Conservation (phyloP, 495 filamentous ascomycete genomes). For the Penicillium paxilli region DNA sequence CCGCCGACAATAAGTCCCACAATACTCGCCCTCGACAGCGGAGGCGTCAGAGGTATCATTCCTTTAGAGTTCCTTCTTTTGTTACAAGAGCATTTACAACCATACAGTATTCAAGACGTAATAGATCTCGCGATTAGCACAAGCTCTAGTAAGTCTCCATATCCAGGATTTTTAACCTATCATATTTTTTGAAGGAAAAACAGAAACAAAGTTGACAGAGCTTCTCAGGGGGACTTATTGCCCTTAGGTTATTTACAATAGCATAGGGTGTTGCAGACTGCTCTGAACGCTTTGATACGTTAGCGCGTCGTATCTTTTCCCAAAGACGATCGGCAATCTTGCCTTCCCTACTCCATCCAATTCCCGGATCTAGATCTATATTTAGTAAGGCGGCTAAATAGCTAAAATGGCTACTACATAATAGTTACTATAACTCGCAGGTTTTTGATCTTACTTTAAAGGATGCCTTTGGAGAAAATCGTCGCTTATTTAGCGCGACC, state of each 20-base stretch:
- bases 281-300: conserved; percentile 21
- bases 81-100: conserved; percentile 28
- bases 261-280: conserved; percentile 20
- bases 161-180: neutral
- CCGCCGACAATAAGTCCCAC: conserved; percentile 30
- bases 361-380: conserved; percentile 12
- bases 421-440: conserved; percentile 27
- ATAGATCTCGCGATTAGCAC: conserved; percentile 35
- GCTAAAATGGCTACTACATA: conserved; percentile 25
- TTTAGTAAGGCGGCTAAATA: conserved; percentile 15
- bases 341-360: conserved; percentile 3
- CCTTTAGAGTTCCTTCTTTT: conserved; percentile 32
- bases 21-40: conserved; percentile 37
- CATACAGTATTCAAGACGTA: conserved; percentile 25
- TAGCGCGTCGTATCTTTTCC: conserved; percentile 27
- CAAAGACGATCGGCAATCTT: conserved; percentile 10
- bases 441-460: conserved; percentile 26
- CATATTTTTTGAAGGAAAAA: neutral
- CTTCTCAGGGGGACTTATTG: conserved; percentile 28
- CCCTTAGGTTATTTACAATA: conserved; percentile 25
- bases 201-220: neutral
- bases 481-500: conserved; percentile 23
- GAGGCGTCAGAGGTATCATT: conserved; percentile 32
- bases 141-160: conserved; percentile 27
- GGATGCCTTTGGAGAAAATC: conserved; percentile 21